A percentile compares a stretch with the other conserved stretches of the same genome.
phyloP scores from a whole-genome alignment of 805 yeast species.

The Pichia cephalocereana region DNA sequence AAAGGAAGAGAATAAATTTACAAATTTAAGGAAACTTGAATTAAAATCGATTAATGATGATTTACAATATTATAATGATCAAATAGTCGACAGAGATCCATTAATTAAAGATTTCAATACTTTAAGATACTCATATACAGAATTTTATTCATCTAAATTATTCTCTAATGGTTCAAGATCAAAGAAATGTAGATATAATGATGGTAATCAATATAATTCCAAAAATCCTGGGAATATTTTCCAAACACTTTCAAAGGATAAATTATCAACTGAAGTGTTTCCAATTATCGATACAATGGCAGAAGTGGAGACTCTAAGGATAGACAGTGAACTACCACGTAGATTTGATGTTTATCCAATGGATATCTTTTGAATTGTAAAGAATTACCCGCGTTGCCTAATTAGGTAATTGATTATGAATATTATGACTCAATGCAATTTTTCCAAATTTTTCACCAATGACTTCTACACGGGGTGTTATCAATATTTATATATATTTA shows the following conservation, averaged over 20 bases:
- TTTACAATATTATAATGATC: no score
- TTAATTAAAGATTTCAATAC: background rate
- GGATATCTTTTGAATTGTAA: background rate
- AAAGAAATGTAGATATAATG: slow-evolving; percentile 10
- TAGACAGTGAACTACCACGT: background rate
- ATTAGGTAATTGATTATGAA: background rate
- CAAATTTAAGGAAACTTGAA: no score
- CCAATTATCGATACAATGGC: slow-evolving; percentile 26
- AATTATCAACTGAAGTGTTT: slow-evolving; percentile 15
- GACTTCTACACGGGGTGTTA: no score
- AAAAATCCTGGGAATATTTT: slow-evolving; percentile 18
- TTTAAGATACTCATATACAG: slow-evolving; percentile 4
- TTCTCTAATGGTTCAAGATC: slow-evolving; percentile 19
- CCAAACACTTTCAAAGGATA: slow-evolving; percentile 9
- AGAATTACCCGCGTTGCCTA: background rate
- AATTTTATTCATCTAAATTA: slow-evolving; percentile 22
- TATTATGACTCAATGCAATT: background rate
- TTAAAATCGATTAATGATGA: no score
- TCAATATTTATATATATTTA: no score
- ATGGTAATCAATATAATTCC: slow-evolving; percentile 16
- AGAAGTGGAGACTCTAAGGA: slow-evolving; percentile 1
- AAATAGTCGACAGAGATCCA: background rate
- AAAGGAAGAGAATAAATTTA: background rate
- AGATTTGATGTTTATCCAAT: slow-evolving; percentile 3
- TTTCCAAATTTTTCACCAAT: no score